phyloP scores from a whole-genome alignment of 768 basidiomycete species.

The Termitomyces eurrhizus region DNA sequence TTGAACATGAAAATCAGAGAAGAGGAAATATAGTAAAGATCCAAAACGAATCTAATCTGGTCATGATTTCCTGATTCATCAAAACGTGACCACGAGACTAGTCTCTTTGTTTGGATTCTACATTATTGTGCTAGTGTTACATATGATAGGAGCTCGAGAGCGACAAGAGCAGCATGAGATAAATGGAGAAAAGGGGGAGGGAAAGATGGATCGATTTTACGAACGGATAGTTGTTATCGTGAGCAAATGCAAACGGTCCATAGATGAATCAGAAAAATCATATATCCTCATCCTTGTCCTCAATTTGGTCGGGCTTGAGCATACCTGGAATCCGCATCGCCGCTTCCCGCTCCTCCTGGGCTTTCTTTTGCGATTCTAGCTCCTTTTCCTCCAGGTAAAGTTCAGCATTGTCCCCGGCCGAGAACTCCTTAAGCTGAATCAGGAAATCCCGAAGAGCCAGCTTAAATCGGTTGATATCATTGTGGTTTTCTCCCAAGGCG shows the following conservation, averaged over 20 bases:
- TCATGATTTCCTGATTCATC: background rate
- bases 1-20: conserved; percentile 56
- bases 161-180: conserved; percentile 18
- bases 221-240: conserved; percentile 18
- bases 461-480: conserved; percentile 89
- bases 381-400: conserved; percentile 95
- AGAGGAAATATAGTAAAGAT: conserved; percentile 1
- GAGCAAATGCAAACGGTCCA: conserved; percentile 36
- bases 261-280: conserved; percentile 28
- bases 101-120: conserved; percentile 26
- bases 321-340: conserved; percentile 97
- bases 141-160: conserved; percentile 33
- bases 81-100: conserved; percentile 13
- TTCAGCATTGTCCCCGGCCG: conserved; percentile 83
- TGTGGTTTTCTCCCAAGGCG: conserved; percentile 67
- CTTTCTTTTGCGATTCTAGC: conserved; percentile 71
- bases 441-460: conserved; percentile 94
- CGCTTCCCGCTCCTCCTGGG: conserved; percentile 79
- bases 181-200: conserved; percentile 19
- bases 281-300: conserved; percentile 90
- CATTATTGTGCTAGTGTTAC: conserved; percentile 43
- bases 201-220: conserved; percentile 25
- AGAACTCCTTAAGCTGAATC: conserved; percentile 96
- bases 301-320: conserved; percentile 92
- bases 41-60: background rate